phyloP scores from a whole-genome alignment of 2,329 filamentous ascomycete genomes.

The Bipolaris gigantea region DNA sequence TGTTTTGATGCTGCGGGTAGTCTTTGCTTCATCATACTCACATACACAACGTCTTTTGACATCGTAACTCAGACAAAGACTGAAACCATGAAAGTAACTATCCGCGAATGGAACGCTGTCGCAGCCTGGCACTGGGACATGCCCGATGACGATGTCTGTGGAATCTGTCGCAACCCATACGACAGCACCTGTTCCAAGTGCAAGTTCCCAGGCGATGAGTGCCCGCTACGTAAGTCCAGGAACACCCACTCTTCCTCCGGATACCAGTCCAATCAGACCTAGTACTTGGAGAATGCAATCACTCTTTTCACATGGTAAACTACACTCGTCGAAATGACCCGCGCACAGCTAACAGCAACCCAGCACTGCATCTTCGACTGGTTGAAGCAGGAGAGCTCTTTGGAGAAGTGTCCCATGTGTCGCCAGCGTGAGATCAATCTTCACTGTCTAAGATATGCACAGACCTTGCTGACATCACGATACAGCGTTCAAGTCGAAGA shows the following conservation, averaged over 20 bases:
- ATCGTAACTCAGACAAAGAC: neutral
- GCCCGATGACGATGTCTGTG: conserved; percentile 95
- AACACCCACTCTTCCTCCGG: neutral
- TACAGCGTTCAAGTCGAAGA: conserved; percentile 46
- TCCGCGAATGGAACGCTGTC: conserved; percentile 90
- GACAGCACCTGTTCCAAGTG: conserved; percentile 97
- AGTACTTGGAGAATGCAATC: conserved; percentile 96
- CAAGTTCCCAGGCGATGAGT: conserved; percentile 97
- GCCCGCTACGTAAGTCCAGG: conserved; percentile 73
- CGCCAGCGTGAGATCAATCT: conserved; percentile 70
- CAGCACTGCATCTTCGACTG: conserved; percentile 95
- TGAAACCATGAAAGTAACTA: conserved; percentile 83
- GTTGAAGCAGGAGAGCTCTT: conserved; percentile 92
- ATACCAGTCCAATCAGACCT: conserved; percentile 9
- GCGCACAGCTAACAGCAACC: conserved; percentile 10
- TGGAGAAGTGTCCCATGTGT: conserved; percentile 97
- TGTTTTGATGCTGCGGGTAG: conserved; percentile 14
- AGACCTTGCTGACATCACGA: conserved; percentile 15
- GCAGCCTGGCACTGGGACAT: conserved; percentile 98
- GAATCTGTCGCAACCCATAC: conserved; percentile 97
- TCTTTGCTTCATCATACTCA: conserved; percentile 26
- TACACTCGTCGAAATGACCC: too few relatives aligned
- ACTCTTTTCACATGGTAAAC: conserved; percentile 93
- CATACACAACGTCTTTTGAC: conserved; percentile 2
- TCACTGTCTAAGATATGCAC: neutral